Percentiles rank a stretch among this genome's conserved stretches.
Evolutionary conservation across 2,329 filamentous ascomycete genomes (phyloP).

Genomic region (Ophiocordyceps polyrhachis-furcata): DNA sequence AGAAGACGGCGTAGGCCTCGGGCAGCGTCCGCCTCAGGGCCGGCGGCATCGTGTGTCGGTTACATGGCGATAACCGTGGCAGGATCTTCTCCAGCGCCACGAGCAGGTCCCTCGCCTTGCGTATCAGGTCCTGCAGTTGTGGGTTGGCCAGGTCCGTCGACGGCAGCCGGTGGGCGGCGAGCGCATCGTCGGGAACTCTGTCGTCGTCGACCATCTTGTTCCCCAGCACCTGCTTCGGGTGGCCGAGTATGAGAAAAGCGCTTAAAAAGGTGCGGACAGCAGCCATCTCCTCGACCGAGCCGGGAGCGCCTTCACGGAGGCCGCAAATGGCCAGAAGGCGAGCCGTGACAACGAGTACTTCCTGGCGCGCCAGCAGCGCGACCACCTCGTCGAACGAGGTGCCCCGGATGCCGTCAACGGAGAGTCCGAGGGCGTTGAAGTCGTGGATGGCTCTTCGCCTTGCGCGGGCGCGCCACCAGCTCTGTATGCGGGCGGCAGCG

Average conservation of each 20-base stretch:
- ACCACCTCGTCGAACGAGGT: conserved; percentile 60
- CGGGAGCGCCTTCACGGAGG: conserved; percentile 43
- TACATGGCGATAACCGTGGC: conserved; percentile 43
- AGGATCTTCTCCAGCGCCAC: conserved; percentile 62
- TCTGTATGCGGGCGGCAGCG: conserved; percentile 48
- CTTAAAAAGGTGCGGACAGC: conserved; percentile 60
- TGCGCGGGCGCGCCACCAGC: conserved; percentile 45
- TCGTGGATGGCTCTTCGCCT: conserved; percentile 42
- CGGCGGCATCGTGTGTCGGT: conserved; percentile 47
- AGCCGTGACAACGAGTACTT: conserved; percentile 46
- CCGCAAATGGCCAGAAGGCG: conserved; percentile 51
- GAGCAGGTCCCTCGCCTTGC: conserved; percentile 58
- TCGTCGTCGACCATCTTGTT: conserved; percentile 44
- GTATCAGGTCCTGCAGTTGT: conserved; percentile 51
- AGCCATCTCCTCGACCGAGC: conserved; percentile 49
- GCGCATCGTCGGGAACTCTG: conserved; percentile 29
- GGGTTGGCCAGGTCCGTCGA: conserved; percentile 36
- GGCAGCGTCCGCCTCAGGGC: conserved; percentile 43
- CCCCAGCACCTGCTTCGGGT: conserved; percentile 60
- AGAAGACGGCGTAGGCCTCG: conserved; percentile 54
- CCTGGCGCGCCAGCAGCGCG: conserved; percentile 45
- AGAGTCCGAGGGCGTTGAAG: conserved; percentile 48
- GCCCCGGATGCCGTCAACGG: conserved; percentile 49
- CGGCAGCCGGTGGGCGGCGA: conserved; percentile 14
- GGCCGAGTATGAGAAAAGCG: conserved; percentile 61